Evolutionary conservation across 2,329 filamentous ascomycete species (phyloP).

Genomic region (Furcasterigmium sp.): DNA sequence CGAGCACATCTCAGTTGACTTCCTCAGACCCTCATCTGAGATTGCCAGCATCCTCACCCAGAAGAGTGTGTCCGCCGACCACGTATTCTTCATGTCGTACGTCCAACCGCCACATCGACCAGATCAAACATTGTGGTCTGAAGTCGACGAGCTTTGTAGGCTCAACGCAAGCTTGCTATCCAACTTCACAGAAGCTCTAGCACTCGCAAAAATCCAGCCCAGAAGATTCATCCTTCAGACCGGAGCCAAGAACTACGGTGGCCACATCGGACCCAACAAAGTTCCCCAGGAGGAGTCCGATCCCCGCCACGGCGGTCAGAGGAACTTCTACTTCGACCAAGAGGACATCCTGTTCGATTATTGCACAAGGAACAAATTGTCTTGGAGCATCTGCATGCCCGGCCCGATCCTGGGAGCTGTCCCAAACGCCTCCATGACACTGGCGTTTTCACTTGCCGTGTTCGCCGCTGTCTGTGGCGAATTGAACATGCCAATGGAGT

Average conservation of each 20-base stretch:
- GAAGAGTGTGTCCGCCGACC: conserved; percentile 2
- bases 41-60: conserved; percentile 2
- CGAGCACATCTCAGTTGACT: conserved; percentile 4
- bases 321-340: conserved; percentile 47
- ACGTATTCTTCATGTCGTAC: conserved; percentile 8
- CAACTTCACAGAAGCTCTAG: conserved; percentile 41
- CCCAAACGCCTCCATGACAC: conserved; percentile 1
- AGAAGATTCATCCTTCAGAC: conserved; percentile 44
- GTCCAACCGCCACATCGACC: neutral
- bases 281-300: conserved; percentile 42
- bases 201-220: conserved; percentile 33
- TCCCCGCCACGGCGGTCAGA: conserved; percentile 27
- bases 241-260: conserved; percentile 47
- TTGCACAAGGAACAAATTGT: conserved; percentile 6
- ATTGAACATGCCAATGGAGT: conserved; percentile 1
- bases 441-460: neutral
- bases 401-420: conserved; percentile 1
- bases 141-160: conserved; percentile 17
- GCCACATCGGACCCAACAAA: conserved; percentile 42
- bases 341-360: conserved; percentile 33
- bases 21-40: neutral
- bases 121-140: conserved; percentile 2
- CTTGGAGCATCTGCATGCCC: conserved; percentile 4
- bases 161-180: conserved; percentile 35
- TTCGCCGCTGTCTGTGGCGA: conserved; percentile 3